A percentile compares a stretch with the other conserved stretches of the same genome.
Evolutionary conservation across 768 basidiomycete genomes (phyloP).

Genomic region (Asterophora parasitica): DNA sequence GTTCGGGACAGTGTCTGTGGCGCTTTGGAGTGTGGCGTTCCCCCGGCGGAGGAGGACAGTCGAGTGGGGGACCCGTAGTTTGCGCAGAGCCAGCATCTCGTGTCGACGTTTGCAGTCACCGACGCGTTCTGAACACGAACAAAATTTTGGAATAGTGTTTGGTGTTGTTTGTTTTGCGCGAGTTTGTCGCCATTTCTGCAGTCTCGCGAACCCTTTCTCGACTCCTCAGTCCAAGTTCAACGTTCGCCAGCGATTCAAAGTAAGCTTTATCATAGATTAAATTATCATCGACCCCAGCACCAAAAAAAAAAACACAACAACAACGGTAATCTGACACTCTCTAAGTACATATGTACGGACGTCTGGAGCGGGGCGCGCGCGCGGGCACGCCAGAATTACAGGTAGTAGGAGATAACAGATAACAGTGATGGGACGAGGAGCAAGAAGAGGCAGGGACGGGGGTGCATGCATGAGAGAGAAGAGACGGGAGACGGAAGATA

Average conservation of each 20-base stretch:
- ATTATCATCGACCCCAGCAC: conserved; percentile 2
- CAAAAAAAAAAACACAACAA: conserved; percentile 3
- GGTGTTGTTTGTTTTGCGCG: conserved; percentile 10
- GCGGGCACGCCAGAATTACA: conserved; percentile 1
- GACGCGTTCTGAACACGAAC: conserved; percentile 4
- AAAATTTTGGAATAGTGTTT: conserved; percentile 17
- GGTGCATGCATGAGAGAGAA: background rate
- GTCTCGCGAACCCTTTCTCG: no score
- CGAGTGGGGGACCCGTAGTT: conserved; percentile 18
- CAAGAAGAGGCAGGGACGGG: no score
- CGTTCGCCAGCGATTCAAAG: no score
- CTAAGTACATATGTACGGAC: conserved; percentile 13
- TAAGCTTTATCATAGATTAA: no score
- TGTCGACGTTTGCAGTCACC: background rate
- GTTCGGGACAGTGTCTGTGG: background rate
- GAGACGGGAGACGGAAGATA: background rate
- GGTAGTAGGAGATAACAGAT: background rate
- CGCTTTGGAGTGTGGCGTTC: conserved; percentile 20
- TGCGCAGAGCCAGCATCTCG: conserved; percentile 26
- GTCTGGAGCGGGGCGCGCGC: background rate
- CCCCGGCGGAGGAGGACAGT: conserved; percentile 15
- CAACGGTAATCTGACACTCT: conserved; percentile 7
- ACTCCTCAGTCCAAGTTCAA: no score
- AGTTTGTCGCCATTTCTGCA: no score
- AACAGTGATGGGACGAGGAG: no score